Base-by-base conservation (phyloP, 257 asterid species). In the Rehmannia glutinosa region DNA sequence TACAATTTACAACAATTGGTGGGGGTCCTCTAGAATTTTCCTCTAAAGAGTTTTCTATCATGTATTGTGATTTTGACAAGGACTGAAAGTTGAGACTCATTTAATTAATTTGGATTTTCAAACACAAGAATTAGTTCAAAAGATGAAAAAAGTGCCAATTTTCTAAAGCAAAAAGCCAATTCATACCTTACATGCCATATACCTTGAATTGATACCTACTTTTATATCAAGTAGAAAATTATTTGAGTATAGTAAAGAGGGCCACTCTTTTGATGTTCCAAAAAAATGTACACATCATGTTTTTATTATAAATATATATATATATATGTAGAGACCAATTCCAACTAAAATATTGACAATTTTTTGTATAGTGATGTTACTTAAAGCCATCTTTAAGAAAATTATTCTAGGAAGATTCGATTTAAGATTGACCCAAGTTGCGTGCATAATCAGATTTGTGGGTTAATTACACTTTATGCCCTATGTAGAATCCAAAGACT, bases 311-410 rank as follows among this genome's bases (percentile, higher is more conserved):
- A n/a, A n/a, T 46, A 35, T 20, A 3, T 6, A 56, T n/a, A 50
- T 24, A 20, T 32, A 9, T 19, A 2, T 21, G 23, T 35, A 28
- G 76, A 71, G 78, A 41, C 73, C 84, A 78, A 78, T 73, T 82
- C 87, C 72, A 58, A 50, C 50, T 75, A 3, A 66, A 75, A 45
- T 56, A 61, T 46, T 72, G 73, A 64, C 64, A 46, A n/a, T n/a
- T n/a, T 33, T 30, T 21, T 20, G n/a, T 10, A 11, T 23, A 3
- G 25, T 56, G 61, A 61, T 30, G 71, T 51, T 56, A 17, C 60
- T 59, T 41, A 36, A 38, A 61, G 47, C 52, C 64, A 15, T 52
- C 43, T 66, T 43, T 33, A 56, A 23, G 65, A 8, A 45, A n/a
- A 15, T 15, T 42, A 43, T 27, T 38, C 35, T 61, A 67, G 2